Base-by-base conservation (phyloP, 768 basidiomycete species). In the Suillus discolor region DNA sequence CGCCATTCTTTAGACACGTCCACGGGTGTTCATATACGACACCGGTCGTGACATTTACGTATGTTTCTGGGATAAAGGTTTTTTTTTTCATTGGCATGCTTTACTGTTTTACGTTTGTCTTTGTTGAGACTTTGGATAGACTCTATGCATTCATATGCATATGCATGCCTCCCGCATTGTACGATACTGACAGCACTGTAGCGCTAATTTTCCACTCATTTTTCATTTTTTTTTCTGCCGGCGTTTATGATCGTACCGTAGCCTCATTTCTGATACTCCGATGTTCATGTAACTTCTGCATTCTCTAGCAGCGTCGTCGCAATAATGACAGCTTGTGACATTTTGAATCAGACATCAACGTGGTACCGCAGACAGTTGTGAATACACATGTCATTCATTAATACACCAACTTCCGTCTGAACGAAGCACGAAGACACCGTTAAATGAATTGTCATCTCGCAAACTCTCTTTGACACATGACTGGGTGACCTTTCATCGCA, bases 1-100 rank as follows among this genome's bases (percentile, higher is more conserved):
- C 79, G 86, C 62, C 84, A 88, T 72, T 88, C 86, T 28, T 76
- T 83, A 63, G 84, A 74, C n/a, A 67, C 66, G 13, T 62, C 75
- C 38, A 54, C 44, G 36, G 13, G 31, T 25, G 13, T 57, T 13
- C 38, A 41, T 62, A 13, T 11, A 13, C 41, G 59, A 60, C 59
- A 18, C 1, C 41, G 28, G 11, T 42, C 42, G 18, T 60, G 25
- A 60, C 28, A 28, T 28, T n/a, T 8, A 6, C 12, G 12, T 20
- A 20, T 20, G 18, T 18, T 18, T 11, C 8, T 38, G 36, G 57
- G 36, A 42, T 41, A 18, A 42, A 41, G 38, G 25, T 41, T 60
- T 39, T 60, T 42, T 36, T 38, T 38, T 38, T 38, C 28, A 60
- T 42, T 7, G 34, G 18, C 28, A 7, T 25, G 41, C 1, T n/a